Conservation (phyloP, 345 rosid species). For the Heritiera littoralis region DNA sequence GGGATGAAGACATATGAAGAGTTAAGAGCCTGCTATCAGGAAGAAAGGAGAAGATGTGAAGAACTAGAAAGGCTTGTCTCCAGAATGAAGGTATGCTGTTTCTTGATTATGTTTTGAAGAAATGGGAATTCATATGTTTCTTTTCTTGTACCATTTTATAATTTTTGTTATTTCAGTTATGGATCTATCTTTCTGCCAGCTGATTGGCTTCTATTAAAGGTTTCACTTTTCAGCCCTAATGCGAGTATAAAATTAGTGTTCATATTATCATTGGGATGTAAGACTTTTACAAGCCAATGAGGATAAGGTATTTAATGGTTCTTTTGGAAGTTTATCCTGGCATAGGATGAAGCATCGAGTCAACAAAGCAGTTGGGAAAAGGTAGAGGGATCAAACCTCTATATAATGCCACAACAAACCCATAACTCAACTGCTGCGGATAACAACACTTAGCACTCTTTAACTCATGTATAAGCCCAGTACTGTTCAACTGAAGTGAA, state of each 20-base stretch:
- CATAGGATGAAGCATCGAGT: neutral
- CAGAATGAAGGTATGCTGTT: constrained; percentile 49
- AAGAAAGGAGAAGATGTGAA: constrained; percentile 50
- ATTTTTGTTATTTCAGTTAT: neutral
- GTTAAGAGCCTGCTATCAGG: constrained; percentile 35
- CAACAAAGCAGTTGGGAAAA: neutral
- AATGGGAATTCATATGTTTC: neutral
- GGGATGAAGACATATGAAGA: constrained; percentile 33
- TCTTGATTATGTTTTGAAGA: constrained; percentile 4
- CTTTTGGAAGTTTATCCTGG: neutral
- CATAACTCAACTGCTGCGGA: neutral
- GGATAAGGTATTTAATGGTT: neutral
- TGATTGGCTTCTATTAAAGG: neutral
- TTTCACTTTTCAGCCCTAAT: neutral
- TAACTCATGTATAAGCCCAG: neutral
- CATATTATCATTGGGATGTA: neutral
- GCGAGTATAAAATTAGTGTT: neutral
- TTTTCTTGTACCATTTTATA: constrained; percentile 2
- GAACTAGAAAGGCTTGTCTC: constrained; percentile 49
- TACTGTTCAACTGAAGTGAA: constrained; percentile 2
- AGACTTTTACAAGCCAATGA: neutral
- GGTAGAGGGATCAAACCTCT: neutral
- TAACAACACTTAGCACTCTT: neutral
- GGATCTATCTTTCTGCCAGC: neutral
- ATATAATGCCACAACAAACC: neutral